Evolutionary conservation across 2,329 filamentous ascomycete species (phyloP), one percentile per base, ranked within the genome.

Genomic region (Rutstroemia sydowiana): DNA sequence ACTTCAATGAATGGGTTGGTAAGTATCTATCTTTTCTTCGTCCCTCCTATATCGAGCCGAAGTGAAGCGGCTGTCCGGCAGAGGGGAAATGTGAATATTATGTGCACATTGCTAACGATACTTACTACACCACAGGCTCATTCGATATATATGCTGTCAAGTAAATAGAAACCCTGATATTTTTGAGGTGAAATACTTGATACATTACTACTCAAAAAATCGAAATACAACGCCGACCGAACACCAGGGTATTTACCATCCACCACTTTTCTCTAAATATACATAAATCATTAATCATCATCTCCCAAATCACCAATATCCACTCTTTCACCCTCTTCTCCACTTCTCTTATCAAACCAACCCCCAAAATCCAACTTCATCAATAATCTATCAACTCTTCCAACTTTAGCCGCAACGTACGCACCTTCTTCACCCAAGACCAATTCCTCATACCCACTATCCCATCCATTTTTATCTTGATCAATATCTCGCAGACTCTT

Each of bases 381-480:
- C 65, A 96, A 69, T 65, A 96, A 69, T 53, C 87, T 76, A 70
- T 95, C 89, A 42, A 96, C 81, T 1, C 89, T 87, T 0, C 88
- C 88, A 3, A 88, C 79, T 55, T 85, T 82, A 56, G 81, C 77
- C 1, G 88, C 85, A 28, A 84, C 75, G 66, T 88, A 95, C 56
- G 69, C 69, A 0, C 72, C 75, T 36, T 72, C 71, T 30, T 77
- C 74, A 11, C 62, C 60, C 2, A 66, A 64, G 10, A 62, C 64
- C 14, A 63, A 59, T 32, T 65, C 64, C 46, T 61, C 62, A 49
- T 60, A 62, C 44, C 63, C 66, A 72, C 67, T 52, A 51, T 63
- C 58, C 60, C 64, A 64, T 16, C 62, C 63, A 51, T 63, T 61
- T 51, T 59, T 59, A 30, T 61, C 60, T 49, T 63, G 58, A 48